Evolutionary conservation across 805 yeast genomes (phyloP).

Genomic region (Saccharomycopsis oosterbeekiorum): DNA sequence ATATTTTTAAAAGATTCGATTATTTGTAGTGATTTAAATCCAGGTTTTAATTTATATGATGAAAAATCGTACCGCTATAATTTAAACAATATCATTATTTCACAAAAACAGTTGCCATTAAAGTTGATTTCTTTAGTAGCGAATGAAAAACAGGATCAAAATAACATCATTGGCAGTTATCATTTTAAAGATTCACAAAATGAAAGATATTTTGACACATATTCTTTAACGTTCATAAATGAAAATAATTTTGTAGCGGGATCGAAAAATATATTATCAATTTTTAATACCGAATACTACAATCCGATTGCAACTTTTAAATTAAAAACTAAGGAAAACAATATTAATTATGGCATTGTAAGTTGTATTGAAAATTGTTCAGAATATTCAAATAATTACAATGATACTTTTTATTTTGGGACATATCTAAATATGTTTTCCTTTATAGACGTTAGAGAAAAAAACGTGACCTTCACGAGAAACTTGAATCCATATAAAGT

Average conservation of each 20-base stretch:
- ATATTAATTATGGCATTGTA: slow-evolving; percentile 18
- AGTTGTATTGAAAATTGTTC: slow-evolving; percentile 18
- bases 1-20: slow-evolving; percentile 26
- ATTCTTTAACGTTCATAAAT: slow-evolving; percentile 23
- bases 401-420: slow-evolving; percentile 22
- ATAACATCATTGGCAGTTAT: slow-evolving; percentile 22
- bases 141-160: slow-evolving; percentile 15
- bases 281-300: slow-evolving; percentile 26
- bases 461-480: background rate
- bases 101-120: slow-evolving; percentile 29
- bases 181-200: slow-evolving; percentile 25
- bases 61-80: slow-evolving; percentile 15
- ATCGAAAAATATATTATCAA: slow-evolving; percentile 22
- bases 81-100: slow-evolving; percentile 23
- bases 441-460: slow-evolving; percentile 21
- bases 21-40: slow-evolving; percentile 26
- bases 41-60: slow-evolving; percentile 27
- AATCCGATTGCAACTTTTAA: slow-evolving; percentile 18
- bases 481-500: slow-evolving; percentile 6
- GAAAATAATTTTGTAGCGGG: slow-evolving; percentile 27
- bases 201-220: slow-evolving; percentile 27
- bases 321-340: background rate
- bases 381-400: slow-evolving; percentile 15
- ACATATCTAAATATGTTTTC: slow-evolving; percentile 25
- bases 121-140: slow-evolving; percentile 24